A percentile compares a stretch with the other conserved stretches of the same genome.
Conservation (phyloP, 495 filamentous ascomycete genomes). For the Neurospora sp. region DNA sequence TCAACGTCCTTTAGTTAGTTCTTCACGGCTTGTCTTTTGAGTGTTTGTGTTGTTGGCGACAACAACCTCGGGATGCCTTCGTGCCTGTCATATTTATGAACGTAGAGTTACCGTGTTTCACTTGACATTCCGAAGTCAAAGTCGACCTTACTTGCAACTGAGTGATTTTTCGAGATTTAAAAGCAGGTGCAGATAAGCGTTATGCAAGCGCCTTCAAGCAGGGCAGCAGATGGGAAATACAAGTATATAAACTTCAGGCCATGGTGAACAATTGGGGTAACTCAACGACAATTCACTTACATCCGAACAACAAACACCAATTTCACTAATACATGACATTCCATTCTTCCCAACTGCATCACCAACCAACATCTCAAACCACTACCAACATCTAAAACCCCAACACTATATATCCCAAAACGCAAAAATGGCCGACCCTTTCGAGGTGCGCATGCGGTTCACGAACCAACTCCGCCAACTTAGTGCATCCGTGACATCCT, state of each 20-base stretch:
- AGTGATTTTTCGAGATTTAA: background rate
- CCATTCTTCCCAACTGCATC: background rate
- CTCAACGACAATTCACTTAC: background rate
- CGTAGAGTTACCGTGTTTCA: background rate
- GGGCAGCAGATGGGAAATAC: background rate
- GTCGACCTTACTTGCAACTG: background rate
- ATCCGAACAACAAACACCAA: background rate
- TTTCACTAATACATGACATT: background rate
- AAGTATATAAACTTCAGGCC: background rate
- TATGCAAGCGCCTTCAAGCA: background rate
- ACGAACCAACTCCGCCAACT: conserved; percentile 77
- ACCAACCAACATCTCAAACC: background rate
- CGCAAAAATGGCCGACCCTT: conserved; percentile 72
- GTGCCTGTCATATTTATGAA: background rate
- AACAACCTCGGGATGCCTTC: background rate
- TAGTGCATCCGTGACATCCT: conserved; percentile 77
- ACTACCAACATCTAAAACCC: background rate
- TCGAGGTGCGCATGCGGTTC: conserved; percentile 97
- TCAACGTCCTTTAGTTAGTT: background rate
- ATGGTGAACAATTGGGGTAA: background rate
- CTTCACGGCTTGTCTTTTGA: background rate
- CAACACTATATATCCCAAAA: background rate
- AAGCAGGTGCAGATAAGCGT: background rate
- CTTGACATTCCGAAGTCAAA: background rate
- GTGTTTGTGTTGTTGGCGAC: background rate